Percentiles rank a stretch among this genome's conserved stretches.
phyloP scores from a whole-genome alignment of 2,329 filamentous ascomycete species.

The Neofusicoccum umdonicola region DNA sequence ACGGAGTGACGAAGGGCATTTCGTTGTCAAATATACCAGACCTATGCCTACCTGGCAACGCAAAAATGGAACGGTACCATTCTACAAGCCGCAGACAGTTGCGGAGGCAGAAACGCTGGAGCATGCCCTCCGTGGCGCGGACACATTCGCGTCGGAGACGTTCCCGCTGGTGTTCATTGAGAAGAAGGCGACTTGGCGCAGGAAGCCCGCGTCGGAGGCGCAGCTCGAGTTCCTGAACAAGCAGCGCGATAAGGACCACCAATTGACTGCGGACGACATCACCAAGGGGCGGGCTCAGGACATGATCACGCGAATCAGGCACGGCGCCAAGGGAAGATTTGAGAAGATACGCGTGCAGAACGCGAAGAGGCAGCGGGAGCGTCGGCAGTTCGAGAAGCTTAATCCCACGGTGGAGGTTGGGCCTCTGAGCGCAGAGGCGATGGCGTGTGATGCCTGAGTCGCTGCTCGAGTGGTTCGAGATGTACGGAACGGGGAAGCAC shows the following conservation, averaged over 20 bases:
- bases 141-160: constrained; percentile 69
- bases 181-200: constrained; percentile 68
- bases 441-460: neutral
- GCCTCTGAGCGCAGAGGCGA: neutral
- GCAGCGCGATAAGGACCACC: constrained; percentile 54
- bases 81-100: constrained; percentile 61
- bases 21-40: constrained; percentile 42
- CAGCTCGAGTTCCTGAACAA: constrained; percentile 72
- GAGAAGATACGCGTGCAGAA: constrained; percentile 37
- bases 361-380: constrained; percentile 32
- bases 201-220: constrained; percentile 55
- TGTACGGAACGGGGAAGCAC: neutral
- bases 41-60: constrained; percentile 32
- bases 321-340: constrained; percentile 67
- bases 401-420: constrained; percentile 13
- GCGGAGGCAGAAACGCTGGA: constrained; percentile 64
- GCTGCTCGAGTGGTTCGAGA: neutral
- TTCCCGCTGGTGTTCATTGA: constrained; percentile 69
- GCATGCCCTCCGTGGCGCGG: constrained; percentile 78
- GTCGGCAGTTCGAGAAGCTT: constrained; percentile 43
- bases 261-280: constrained; percentile 56
- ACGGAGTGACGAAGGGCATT: constrained; percentile 44
- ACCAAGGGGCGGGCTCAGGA: constrained; percentile 80
- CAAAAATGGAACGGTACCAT: neutral
- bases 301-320: constrained; percentile 89